Percentiles rank a stretch among this genome's conserved stretches.
Conservation (phyloP, 148 eudicot genomes). For the Cornus kousa region DNA sequence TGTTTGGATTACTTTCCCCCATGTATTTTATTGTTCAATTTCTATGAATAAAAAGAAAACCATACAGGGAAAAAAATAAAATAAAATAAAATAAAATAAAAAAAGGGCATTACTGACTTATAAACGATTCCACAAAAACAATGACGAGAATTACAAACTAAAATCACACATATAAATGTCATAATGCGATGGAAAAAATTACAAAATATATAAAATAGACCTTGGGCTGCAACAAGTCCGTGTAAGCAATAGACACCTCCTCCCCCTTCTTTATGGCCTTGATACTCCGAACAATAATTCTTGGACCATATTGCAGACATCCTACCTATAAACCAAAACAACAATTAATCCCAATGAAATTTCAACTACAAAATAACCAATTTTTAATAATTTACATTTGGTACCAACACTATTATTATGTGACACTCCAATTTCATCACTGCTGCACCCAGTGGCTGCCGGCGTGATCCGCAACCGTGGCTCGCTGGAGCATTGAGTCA, state of each 20-base stretch:
- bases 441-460: not conserved
- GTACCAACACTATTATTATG: slow-evolving; percentile 1
- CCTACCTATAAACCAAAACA: slow-evolving; percentile 22
- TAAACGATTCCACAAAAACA: not conserved
- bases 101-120: no score
- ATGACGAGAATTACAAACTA: not conserved
- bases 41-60: no score
- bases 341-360: not conserved
- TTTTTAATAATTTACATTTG: slow-evolving; percentile 15
- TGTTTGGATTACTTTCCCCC: no score
- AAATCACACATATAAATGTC: not conserved
- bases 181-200: not conserved
- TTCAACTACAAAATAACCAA: not conserved
- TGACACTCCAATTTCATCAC: slow-evolving; percentile 12
- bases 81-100: no score
- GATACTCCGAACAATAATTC: slow-evolving; percentile 51
- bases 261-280: slow-evolving; percentile 51
- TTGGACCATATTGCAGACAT: slow-evolving; percentile 48
- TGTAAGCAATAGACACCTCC: slow-evolving; percentile 65
- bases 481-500: not conserved
- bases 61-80: no score
- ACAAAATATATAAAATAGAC: slow-evolving; percentile 15
- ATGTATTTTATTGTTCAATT: no score
- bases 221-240: slow-evolving; percentile 70
- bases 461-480: slow-evolving; percentile 30